Base-by-base conservation (phyloP, 345 rosid genomes). In the Mallotus nudiflorus region DNA sequence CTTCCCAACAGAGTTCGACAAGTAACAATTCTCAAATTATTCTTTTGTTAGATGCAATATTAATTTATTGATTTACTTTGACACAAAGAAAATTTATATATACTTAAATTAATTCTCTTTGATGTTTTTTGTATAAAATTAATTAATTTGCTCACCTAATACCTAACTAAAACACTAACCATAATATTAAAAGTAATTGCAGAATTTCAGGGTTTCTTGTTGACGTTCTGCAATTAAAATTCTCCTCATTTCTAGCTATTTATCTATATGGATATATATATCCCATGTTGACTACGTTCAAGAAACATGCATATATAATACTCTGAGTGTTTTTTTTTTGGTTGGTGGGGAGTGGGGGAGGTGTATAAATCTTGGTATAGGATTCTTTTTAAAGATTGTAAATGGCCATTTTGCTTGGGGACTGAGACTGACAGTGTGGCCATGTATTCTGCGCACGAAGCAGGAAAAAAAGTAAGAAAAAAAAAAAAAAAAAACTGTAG, bases 141-240 rank as follows among this genome's bases (percentile, higher is more conserved):
- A 78, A 76, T 74, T 74, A 62, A 70, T 68, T 73, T 29, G 85
- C n/a, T 71, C 56, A 79, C 85, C 82, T 72, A 81, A 81, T 74
- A 77, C 83, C 82, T 81, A 81, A 79, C 58, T 82, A 74, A 65
- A 62, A 24, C 35, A 69, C 24, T 65, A 58, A 7, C 25, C 35
- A 57, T 29, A 40, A 52, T 11, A 27, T 10, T 59, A 18, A 50
- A 73, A 60, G 29, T 44, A 72, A 24, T 42, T 37, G 72, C 77
- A 55, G 33, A 55, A 76, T 22, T 68, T 74, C 42, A 53, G 77
- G 77, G 77, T 54, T 48, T 10, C 6, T 18, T 75, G 64, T 75
- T 61, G 68, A 74, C 74, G 68, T 81, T 77, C 65, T 40, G 1
- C 57, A 46, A 39, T 25, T 67, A 2, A 9, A 3, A 24, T 24